phyloP scores from a whole-genome alignment of 768 basidiomycete species.

The Leccinellum luteum region DNA sequence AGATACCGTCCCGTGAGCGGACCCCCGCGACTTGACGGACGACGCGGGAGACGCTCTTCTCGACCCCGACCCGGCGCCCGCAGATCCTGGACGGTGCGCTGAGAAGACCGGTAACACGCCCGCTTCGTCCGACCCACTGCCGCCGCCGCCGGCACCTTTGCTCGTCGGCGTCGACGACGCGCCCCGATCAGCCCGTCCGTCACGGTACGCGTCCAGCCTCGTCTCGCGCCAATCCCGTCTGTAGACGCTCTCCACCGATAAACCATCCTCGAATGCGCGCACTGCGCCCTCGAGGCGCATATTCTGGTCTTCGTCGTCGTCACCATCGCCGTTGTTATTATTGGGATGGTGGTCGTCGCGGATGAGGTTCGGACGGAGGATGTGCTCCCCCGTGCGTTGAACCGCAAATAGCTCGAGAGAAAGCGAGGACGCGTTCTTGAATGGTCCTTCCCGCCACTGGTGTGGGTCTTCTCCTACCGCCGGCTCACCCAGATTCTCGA shows the following conservation, averaged over 20 bases:
- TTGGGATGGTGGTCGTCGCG: neutral
- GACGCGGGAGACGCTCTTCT: slow-evolving; percentile 48
- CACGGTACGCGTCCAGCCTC: slow-evolving; percentile 35
- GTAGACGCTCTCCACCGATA: slow-evolving; percentile 62
- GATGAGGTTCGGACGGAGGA: slow-evolving; percentile 11
- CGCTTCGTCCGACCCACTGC: slow-evolving; percentile 26
- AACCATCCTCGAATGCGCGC: slow-evolving; percentile 61
- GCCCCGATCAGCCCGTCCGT: slow-evolving; percentile 14
- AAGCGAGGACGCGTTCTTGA: slow-evolving; percentile 69
- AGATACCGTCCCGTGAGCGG: slow-evolving; percentile 26
- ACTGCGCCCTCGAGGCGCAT: slow-evolving; percentile 41
- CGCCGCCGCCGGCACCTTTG: slow-evolving; percentile 17
- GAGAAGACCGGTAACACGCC: slow-evolving; percentile 27
- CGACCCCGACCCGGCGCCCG: slow-evolving; percentile 21
- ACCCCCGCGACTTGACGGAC: slow-evolving; percentile 44
- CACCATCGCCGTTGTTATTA: neutral
- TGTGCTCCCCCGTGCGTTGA: slow-evolving; percentile 60
- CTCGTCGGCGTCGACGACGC: neutral
- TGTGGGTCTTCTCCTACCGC: slow-evolving; percentile 43
- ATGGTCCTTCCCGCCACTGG: slow-evolving; percentile 39
- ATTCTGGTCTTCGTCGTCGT: slow-evolving; percentile 21
- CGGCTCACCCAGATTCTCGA: slow-evolving; percentile 62
- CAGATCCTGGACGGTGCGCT: slow-evolving; percentile 15
- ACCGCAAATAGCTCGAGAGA: slow-evolving; percentile 71
- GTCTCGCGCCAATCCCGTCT: slow-evolving; percentile 78